Evolutionary conservation across 306 rosid genomes (phyloP).

Genomic region (Cucurbita moschata): DNA sequence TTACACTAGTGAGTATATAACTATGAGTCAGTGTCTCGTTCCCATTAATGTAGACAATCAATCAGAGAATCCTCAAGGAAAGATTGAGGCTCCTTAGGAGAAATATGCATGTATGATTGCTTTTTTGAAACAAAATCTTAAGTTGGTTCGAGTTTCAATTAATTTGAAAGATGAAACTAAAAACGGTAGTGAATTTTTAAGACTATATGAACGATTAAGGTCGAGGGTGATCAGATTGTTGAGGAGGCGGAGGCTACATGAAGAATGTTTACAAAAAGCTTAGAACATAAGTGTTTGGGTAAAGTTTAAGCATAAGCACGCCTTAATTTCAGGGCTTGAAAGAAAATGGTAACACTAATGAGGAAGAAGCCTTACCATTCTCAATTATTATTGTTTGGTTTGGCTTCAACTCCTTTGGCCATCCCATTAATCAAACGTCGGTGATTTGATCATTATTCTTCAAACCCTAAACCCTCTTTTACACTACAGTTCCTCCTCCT

Average conservation of each 20-base stretch:
- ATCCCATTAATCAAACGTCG: neutral
- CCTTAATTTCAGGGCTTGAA: conserved; percentile 1
- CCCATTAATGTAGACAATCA: neutral
- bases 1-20: too few species aligned
- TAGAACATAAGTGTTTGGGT: neutral
- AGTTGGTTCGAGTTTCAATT: too few species aligned
- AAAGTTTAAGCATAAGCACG: neutral
- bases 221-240: too few species aligned
- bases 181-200: too few species aligned
- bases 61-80: neutral
- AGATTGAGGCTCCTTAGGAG: neutral
- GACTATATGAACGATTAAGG: too few species aligned
- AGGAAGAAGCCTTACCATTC: neutral
- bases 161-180: too few species aligned
- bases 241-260: too few species aligned
- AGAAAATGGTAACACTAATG: neutral
- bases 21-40: neutral
- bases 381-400: neutral
- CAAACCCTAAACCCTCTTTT: neutral
- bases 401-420: neutral
- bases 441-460: neutral
- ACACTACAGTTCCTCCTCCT: neutral
- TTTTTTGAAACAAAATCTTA: too few species aligned
- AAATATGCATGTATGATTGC: neutral
- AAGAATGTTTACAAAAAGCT: too few species aligned